Percentiles rank a stretch among this genome's conserved stretches.
phyloP scores from a whole-genome alignment of 129 eudicot genomes.

The Deinandra increscens region DNA sequence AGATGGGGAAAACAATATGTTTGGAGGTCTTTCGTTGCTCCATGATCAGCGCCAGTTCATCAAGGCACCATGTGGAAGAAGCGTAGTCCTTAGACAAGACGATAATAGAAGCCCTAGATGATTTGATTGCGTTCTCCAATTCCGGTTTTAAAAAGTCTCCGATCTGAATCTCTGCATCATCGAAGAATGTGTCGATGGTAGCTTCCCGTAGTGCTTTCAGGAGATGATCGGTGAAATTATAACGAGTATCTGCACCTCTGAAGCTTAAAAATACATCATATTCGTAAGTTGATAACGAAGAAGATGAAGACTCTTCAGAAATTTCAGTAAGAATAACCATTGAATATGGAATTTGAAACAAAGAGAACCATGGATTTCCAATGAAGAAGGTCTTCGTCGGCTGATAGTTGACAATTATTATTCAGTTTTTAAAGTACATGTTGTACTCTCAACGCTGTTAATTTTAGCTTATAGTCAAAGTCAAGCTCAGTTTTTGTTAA shows the following conservation, averaged over 20 bases:
- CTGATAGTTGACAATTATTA: too few relatives aligned
- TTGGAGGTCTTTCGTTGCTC: not conserved
- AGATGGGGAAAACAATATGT: not conserved
- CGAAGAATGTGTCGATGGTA: not conserved
- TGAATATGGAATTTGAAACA: too few relatives aligned
- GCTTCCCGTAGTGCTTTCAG: not conserved
- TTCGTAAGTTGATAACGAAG: not conserved
- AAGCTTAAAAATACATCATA: slow-evolving; percentile 19
- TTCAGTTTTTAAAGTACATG: too few relatives aligned
- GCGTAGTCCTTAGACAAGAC: not conserved
- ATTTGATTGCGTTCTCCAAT: not conserved
- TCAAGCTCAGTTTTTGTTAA: too few relatives aligned
- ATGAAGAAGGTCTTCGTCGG: too few relatives aligned
- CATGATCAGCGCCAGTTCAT: not conserved
- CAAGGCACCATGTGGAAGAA: slow-evolving; percentile 1
- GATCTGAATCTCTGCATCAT: not conserved
- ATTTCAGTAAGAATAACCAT: not conserved
- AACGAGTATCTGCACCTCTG: slow-evolving; percentile 6
- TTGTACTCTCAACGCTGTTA: too few relatives aligned
- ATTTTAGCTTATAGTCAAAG: too few relatives aligned
- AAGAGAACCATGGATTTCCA: too few relatives aligned
- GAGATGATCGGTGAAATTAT: slow-evolving; percentile 5
- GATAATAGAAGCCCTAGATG: not conserved
- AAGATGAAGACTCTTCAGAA: slow-evolving; percentile 5
- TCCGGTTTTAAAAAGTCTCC: not conserved